Evolutionary conservation across 345 rosid species (phyloP).

Genomic region (Eucalyptus rudis): DNA sequence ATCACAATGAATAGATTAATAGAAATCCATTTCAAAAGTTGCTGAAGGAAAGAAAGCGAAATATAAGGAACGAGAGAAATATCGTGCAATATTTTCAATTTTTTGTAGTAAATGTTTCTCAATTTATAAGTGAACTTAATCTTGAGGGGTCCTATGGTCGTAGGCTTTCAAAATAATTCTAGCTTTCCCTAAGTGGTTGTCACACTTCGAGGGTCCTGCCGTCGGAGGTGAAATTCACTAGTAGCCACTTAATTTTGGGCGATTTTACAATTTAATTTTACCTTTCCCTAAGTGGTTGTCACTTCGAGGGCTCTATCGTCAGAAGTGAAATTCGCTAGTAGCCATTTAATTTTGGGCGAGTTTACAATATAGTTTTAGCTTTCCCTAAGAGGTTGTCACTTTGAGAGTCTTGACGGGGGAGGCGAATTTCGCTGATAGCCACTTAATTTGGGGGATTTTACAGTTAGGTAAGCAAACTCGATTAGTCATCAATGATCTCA

Average conservation of each 20-base stretch:
- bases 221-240: not conserved
- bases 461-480: not conserved
- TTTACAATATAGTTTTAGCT: not conserved
- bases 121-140: not conserved
- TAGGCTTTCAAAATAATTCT: not conserved
- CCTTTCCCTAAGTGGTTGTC: not conserved
- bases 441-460: not conserved
- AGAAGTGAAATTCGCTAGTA: not conserved
- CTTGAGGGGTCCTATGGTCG: not conserved
- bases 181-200: not conserved
- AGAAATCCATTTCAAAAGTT: not conserved
- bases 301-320: not conserved
- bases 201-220: not conserved
- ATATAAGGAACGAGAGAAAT: not conserved
- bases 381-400: not conserved
- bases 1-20: not conserved
- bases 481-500: not conserved
- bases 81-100: not conserved
- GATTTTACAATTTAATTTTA: not conserved
- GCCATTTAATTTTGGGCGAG: not conserved
- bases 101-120: not conserved
- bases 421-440: not conserved
- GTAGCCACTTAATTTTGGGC: not conserved
- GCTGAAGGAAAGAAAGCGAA: not conserved
- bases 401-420: not conserved